Evolutionary conservation across 345 rosid genomes (phyloP).

Genomic region (Mallotus nudiflorus): DNA sequence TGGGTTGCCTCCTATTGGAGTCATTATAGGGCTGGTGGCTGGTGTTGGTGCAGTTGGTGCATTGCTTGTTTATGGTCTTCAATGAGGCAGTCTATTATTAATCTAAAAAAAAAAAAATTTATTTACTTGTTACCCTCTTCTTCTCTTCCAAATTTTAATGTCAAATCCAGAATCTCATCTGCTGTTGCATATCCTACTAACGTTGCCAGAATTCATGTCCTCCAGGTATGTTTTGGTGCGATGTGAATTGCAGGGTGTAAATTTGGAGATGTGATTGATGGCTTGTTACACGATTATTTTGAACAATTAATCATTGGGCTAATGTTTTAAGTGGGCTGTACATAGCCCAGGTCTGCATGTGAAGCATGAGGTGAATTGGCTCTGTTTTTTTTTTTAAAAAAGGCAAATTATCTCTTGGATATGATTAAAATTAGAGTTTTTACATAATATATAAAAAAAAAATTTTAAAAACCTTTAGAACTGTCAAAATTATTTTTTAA

Average conservation of each 20-base stretch:
- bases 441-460: no score
- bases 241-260: not conserved
- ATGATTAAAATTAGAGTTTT: no score
- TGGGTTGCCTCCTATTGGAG: slow-evolving; percentile 91
- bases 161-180: not conserved
- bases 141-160: not conserved
- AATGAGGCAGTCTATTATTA: slow-evolving; percentile 32
- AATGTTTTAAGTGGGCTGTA: no score
- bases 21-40: slow-evolving; percentile 69
- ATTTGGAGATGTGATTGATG: no score
- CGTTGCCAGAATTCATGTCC: not conserved
- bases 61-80: slow-evolving; percentile 89
- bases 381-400: no score
- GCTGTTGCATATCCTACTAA: not conserved
- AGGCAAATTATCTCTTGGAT: no score
- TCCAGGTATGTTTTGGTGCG: not conserved
- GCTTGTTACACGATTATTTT: no score
- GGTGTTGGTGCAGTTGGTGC: slow-evolving; percentile 91
- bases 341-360: no score
- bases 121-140: not conserved
- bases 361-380: no score
- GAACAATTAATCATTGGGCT: no score
- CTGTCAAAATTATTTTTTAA: no score
- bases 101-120: not conserved
- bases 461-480: no score